phyloP scores from a whole-genome alignment of 768 basidiomycete species.

The Phanerochaete carnosa region DNA sequence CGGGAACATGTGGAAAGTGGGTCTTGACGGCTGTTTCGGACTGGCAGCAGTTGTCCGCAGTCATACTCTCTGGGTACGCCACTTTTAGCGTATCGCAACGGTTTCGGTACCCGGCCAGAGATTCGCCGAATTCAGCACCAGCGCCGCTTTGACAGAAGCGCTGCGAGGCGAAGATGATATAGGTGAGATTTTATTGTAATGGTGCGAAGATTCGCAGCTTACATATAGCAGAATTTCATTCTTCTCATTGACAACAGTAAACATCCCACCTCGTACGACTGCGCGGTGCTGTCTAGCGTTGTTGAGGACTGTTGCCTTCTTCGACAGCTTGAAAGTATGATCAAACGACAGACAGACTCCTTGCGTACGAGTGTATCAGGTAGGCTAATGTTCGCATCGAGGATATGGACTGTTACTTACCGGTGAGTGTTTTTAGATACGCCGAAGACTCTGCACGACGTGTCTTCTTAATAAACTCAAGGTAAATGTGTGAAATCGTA shows the following conservation, averaged over 20 bases:
- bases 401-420: not conserved
- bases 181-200: not conserved
- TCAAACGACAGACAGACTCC: slow-evolving; percentile 11
- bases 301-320: slow-evolving; percentile 10
- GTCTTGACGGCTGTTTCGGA: too few species aligned
- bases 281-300: not conserved
- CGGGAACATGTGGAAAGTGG: too few species aligned
- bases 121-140: slow-evolving; percentile 11
- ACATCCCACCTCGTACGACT: slow-evolving; percentile 11
- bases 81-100: slow-evolving; percentile 4
- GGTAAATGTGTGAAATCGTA: slow-evolving; percentile 17
- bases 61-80: not conserved
- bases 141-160: slow-evolving; percentile 13
- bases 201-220: not conserved
- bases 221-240: slow-evolving; percentile 16
- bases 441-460: slow-evolving; percentile 14
- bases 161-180: too few species aligned
- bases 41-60: too few species aligned
- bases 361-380: not conserved
- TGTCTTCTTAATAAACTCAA: slow-evolving; percentile 11
- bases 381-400: not conserved
- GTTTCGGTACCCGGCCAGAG: slow-evolving; percentile 9
- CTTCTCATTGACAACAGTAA: slow-evolving; percentile 15
- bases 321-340: slow-evolving; percentile 15
- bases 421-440: slow-evolving; percentile 15